phyloP scores from a whole-genome alignment of 495 filamentous ascomycete genomes.

The Penicillium herquei region DNA sequence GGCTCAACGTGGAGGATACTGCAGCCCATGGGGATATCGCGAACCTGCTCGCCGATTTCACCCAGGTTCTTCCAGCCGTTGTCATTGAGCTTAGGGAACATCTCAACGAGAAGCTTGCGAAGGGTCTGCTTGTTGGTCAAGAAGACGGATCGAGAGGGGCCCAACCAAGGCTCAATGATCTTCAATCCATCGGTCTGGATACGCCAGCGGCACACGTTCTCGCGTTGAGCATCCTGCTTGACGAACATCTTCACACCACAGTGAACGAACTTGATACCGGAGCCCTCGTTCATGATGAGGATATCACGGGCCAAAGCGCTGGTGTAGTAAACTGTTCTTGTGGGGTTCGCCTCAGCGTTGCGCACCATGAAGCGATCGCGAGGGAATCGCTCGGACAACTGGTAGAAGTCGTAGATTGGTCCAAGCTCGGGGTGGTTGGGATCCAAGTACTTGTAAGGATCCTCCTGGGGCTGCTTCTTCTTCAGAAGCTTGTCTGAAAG shows the following conservation, averaged over 20 bases:
- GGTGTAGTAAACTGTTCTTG: slow-evolving; percentile 94
- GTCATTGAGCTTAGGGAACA: slow-evolving; percentile 81
- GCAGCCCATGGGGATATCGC: slow-evolving; percentile 82
- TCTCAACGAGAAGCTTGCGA: slow-evolving; percentile 77
- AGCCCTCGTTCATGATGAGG: slow-evolving; percentile 75
- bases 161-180: slow-evolving; percentile 85
- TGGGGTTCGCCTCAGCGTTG: slow-evolving; percentile 77
- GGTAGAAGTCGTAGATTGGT: slow-evolving; percentile 76
- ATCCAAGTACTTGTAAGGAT: slow-evolving; percentile 87
- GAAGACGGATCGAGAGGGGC: slow-evolving; percentile 69
- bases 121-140: slow-evolving; percentile 75
- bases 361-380: slow-evolving; percentile 91
- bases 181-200: slow-evolving; percentile 92
- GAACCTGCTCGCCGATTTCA: slow-evolving; percentile 84
- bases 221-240: slow-evolving; percentile 87
- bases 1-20: slow-evolving; percentile 83
- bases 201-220: slow-evolving; percentile 83
- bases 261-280: slow-evolving; percentile 92
- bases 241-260: slow-evolving; percentile 98
- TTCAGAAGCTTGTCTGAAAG: slow-evolving; percentile 25
- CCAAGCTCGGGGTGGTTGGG: slow-evolving; percentile 70
- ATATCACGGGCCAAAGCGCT: slow-evolving; percentile 81
- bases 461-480: slow-evolving; percentile 61
- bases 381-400: slow-evolving; percentile 78
- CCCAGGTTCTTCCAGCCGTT: slow-evolving; percentile 70